These are phyloP conservation scores for Acacia acuminata DNA, from an alignment of 306 rosid species.

Conservation along the genomic window DNA sequence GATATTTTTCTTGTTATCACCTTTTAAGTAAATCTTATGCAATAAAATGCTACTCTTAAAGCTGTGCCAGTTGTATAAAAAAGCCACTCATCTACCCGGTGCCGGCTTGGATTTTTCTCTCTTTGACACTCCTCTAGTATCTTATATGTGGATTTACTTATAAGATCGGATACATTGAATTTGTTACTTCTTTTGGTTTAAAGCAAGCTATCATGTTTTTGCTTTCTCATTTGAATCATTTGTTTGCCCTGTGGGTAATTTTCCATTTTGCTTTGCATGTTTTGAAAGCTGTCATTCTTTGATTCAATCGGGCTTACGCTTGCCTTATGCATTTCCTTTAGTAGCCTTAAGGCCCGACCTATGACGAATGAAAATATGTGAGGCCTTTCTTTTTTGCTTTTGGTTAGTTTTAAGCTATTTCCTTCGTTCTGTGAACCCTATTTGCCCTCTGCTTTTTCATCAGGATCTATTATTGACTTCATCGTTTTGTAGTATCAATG, in stretches of 20 bases:
- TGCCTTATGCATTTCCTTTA: neutral
- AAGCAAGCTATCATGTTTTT: conserved; percentile 1
- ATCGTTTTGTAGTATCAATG: neutral
- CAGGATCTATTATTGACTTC: neutral
- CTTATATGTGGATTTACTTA: neutral
- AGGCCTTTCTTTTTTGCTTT: conserved; percentile 13
- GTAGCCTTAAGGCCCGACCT: neutral
- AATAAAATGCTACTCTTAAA: neutral
- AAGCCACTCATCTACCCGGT: conserved; percentile 3
- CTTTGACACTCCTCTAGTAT: neutral
- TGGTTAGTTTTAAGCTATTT: conserved; percentile 10
- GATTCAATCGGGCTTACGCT: neutral
- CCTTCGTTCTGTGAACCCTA: conserved; percentile 9
- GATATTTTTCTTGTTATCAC: neutral
- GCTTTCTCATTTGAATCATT: neutral
- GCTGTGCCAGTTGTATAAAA: neutral
- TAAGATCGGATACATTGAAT: neutral
- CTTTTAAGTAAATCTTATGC: neutral
- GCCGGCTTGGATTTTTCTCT: neutral
- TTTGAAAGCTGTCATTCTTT: neutral
- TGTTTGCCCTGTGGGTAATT: conserved; percentile 11
- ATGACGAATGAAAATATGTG: conserved; percentile 5
- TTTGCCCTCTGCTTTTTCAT: conserved; percentile 1
- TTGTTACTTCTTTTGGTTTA: neutral
- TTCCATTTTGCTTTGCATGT: neutral